These are phyloP conservation scores for Lipomyces anomalus DNA, from an alignment of 805 yeast species.

Conservation along the genomic window DNA sequence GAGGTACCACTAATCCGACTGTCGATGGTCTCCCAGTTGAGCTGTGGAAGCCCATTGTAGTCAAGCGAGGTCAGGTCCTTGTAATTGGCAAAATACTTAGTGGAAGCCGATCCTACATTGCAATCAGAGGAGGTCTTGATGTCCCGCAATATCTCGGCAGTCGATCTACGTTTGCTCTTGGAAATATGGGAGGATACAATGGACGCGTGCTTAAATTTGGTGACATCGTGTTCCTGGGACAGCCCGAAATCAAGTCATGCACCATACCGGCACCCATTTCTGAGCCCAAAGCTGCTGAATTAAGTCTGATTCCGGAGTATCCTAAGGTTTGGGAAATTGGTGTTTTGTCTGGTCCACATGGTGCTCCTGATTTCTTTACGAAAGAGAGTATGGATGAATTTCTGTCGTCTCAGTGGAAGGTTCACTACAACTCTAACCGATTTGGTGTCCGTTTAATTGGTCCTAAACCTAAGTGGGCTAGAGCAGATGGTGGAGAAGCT, in stretches of 20 bases:
- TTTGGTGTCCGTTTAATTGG: slow-evolving; percentile 93
- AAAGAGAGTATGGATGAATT: slow-evolving; percentile 69
- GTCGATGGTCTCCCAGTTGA: slow-evolving; percentile 53
- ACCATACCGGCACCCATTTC: slow-evolving; percentile 66
- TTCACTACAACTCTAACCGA: slow-evolving; percentile 94
- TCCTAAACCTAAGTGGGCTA: slow-evolving; percentile 96
- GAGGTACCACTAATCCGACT: slow-evolving; percentile 69
- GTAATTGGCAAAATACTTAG: slow-evolving; percentile 70
- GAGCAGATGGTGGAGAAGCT: slow-evolving; percentile 94
- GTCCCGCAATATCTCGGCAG: slow-evolving; percentile 92
- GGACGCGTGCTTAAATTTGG: slow-evolving; percentile 90
- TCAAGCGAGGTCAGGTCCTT: slow-evolving; percentile 71
- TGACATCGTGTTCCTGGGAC: slow-evolving; percentile 83
- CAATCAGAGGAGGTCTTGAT: slow-evolving; percentile 89
- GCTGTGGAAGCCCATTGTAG: slow-evolving; percentile 67
- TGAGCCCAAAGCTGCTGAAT: slow-evolving; percentile 57
- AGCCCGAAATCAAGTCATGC: slow-evolving; percentile 62
- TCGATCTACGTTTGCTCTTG: slow-evolving; percentile 93
- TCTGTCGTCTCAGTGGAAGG: slow-evolving; percentile 79
- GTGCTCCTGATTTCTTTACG: slow-evolving; percentile 90
- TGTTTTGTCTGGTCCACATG: slow-evolving; percentile 96
- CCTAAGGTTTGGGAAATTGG: slow-evolving; percentile 73
- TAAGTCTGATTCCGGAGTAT: slow-evolving; percentile 49
- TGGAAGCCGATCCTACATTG: slow-evolving; percentile 88
- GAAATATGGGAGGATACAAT: slow-evolving; percentile 85